Conservation (phyloP, 2,329 filamentous ascomycete species). For the Colletotrichum viniferum region DNA sequence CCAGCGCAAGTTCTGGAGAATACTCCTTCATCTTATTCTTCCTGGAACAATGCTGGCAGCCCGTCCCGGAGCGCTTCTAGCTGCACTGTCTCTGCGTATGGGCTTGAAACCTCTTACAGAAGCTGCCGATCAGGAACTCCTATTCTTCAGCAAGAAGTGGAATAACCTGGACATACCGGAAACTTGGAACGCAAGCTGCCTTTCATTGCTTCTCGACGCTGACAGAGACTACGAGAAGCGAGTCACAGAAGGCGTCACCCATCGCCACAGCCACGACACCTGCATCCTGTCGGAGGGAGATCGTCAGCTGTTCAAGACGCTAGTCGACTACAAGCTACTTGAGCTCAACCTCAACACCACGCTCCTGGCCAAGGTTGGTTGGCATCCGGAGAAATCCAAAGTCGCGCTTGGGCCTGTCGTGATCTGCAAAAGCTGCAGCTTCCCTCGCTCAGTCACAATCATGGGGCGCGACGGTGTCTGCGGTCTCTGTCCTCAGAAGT, state of each 20-base stretch:
- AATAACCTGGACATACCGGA: conserved; percentile 52
- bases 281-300: conserved; percentile 40
- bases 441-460: conserved; percentile 53
- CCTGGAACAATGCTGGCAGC: conserved; percentile 50
- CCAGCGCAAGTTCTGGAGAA: conserved; percentile 47
- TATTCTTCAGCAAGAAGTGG: conserved; percentile 47
- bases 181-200: conserved; percentile 52
- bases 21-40: conserved; percentile 51
- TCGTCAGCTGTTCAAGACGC: conserved; percentile 43
- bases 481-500: conserved; percentile 41
- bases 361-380: conserved; percentile 46
- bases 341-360: conserved; percentile 50
- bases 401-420: conserved; percentile 46
- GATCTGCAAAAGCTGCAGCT: conserved; percentile 44
- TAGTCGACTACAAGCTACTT: conserved; percentile 51
- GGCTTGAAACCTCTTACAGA: conserved; percentile 46
- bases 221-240: conserved; percentile 39
- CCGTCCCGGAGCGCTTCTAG: conserved; percentile 50
- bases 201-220: conserved; percentile 51
- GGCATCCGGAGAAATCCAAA: conserved; percentile 49
- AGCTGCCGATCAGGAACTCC: conserved; percentile 45
- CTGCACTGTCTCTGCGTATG: conserved; percentile 52
- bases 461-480: conserved; percentile 45
- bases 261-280: conserved; percentile 4
- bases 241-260: conserved; percentile 25